phyloP scores from a whole-genome alignment of 805 yeast species.

The Cyberlindnera japonica region DNA sequence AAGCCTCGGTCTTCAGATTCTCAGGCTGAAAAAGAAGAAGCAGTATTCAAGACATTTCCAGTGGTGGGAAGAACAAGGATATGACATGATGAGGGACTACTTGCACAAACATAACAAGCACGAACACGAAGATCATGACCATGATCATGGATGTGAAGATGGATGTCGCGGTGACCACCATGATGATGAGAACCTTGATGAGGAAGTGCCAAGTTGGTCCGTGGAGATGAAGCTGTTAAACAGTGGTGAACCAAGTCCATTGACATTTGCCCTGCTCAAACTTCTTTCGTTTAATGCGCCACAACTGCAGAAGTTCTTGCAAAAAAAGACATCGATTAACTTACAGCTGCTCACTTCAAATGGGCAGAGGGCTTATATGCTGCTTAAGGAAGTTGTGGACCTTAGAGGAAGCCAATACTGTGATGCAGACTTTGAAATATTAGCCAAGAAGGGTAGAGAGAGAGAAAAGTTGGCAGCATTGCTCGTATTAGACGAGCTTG shows the following conservation, averaged over 20 bases:
- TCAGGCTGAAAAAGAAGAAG: slow-evolving; percentile 31
- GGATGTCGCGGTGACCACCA: slow-evolving; percentile 21
- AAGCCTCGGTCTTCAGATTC: slow-evolving; percentile 51
- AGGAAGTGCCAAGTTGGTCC: slow-evolving; percentile 39
- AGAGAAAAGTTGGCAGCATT: slow-evolving; percentile 20
- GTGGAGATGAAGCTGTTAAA: slow-evolving; percentile 36
- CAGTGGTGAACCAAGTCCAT: slow-evolving; percentile 42
- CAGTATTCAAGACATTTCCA: slow-evolving; percentile 37
- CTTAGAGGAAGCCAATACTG: slow-evolving; percentile 18
- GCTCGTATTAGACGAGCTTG: slow-evolving; percentile 18
- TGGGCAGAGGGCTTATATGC: slow-evolving; percentile 20
- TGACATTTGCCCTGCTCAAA: slow-evolving; percentile 41
- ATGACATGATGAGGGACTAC: slow-evolving; percentile 28
- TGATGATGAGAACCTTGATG: slow-evolving; percentile 18
- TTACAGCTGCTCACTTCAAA: slow-evolving; percentile 18
- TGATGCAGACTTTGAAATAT: slow-evolving; percentile 9
- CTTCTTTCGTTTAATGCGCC: slow-evolving; percentile 31
- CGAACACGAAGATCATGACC: slow-evolving; percentile 13
- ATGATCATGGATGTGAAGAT: slow-evolving; percentile 15
- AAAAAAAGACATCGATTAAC: slow-evolving; percentile 19
- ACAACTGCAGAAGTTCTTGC: slow-evolving; percentile 28
- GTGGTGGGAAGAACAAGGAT: slow-evolving; percentile 50
- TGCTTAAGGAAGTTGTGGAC: slow-evolving; percentile 17
- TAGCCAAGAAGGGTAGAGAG: slow-evolving; percentile 14
- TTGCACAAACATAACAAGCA: slow-evolving; percentile 11